These are phyloP conservation scores for Lentinus tigrinus DNA, from an alignment of 768 basidiomycete genomes.

Conservation along the genomic window DNA sequence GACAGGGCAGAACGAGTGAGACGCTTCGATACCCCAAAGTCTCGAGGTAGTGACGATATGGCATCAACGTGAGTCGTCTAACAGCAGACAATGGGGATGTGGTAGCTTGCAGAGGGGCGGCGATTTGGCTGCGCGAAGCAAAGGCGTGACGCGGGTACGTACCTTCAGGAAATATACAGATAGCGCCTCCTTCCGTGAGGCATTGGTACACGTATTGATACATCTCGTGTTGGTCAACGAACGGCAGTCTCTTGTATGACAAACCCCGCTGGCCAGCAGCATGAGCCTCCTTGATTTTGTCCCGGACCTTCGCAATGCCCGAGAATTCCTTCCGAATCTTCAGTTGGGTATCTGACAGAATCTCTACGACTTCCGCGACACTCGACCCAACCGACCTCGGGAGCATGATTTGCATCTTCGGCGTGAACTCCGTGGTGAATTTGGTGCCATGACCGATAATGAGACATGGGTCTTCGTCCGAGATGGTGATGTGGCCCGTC, in stretches of 20 bases:
- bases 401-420: conserved; percentile 84
- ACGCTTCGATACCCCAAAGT: not conserved
- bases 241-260: conserved; percentile 80
- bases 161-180: conserved; percentile 99
- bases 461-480: conserved; percentile 74
- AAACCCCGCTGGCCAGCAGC: conserved; percentile 59
- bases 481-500: conserved; percentile 67
- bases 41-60: too few relatives aligned
- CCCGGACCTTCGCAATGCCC: conserved; percentile 62
- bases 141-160: not conserved
- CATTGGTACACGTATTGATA: conserved; percentile 90
- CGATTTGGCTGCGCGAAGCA: not conserved
- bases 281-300: conserved; percentile 61
- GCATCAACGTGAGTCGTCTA: too few relatives aligned
- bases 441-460: conserved; percentile 79
- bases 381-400: conserved; percentile 76
- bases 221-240: conserved; percentile 93
- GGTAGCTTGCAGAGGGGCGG: not conserved
- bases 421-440: conserved; percentile 66
- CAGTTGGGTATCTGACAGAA: conserved; percentile 85
- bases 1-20: conserved; percentile 44
- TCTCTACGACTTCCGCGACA: conserved; percentile 81
- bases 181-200: conserved; percentile 81
- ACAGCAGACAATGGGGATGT: too few relatives aligned
- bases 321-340: conserved; percentile 85